Evolutionary conservation across 345 rosid genomes (phyloP).

Genomic region (Citrus sinensis): DNA sequence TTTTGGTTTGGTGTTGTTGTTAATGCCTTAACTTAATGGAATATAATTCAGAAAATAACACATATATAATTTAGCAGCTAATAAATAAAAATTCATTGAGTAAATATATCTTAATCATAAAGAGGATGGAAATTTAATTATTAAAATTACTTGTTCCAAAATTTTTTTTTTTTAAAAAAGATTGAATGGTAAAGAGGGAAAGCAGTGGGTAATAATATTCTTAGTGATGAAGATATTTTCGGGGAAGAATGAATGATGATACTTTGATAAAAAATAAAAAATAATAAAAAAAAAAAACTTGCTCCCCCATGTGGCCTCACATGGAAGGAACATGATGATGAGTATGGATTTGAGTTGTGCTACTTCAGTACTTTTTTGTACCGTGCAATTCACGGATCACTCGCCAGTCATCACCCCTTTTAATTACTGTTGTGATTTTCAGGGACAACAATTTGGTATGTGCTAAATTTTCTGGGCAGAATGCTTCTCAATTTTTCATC

Average conservation of each 20-base stretch:
- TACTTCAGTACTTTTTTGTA: background rate
- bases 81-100: no score
- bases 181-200: no score
- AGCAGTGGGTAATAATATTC: background rate
- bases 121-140: no score
- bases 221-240: background rate
- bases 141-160: no score
- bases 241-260: background rate
- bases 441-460: background rate
- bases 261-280: background rate
- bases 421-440: background rate
- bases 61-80: no score
- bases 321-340: conserved; percentile 16
- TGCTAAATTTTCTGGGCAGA: background rate
- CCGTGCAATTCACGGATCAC: background rate
- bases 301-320: conserved; percentile 17
- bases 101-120: no score
- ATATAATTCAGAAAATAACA: no score
- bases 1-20: no score
- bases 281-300: background rate
- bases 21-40: no score
- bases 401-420: no score
- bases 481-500: background rate
- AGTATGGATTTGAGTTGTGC: background rate
- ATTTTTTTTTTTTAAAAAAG: no score